A percentile compares a stretch with the other conserved stretches of the same genome.
These are phyloP conservation scores for Auricularia sp. DNA, from an alignment of 768 basidiomycete species.

Conservation along the genomic window DNA sequence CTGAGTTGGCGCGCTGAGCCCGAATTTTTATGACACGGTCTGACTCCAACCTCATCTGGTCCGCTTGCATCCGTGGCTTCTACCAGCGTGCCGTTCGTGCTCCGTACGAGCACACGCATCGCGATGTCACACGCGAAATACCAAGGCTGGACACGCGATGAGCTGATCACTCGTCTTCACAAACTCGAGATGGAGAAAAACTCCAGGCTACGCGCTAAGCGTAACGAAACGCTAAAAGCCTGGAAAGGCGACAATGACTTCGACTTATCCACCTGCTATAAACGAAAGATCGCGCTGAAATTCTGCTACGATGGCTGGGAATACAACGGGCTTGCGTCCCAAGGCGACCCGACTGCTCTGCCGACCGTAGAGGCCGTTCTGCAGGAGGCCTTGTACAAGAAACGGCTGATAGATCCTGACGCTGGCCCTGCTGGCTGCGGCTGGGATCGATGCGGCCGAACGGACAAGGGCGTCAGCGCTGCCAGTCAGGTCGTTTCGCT, in stretches of 20 bases:
- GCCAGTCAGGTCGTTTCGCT: slow-evolving; percentile 89
- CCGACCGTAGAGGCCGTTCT: slow-evolving; percentile 89
- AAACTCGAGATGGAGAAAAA: slow-evolving; percentile 37
- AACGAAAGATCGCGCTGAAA: slow-evolving; percentile 86
- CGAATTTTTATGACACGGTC: no score
- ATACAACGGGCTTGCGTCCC: slow-evolving; percentile 84
- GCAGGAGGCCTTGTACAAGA: slow-evolving; percentile 67
- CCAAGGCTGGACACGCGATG: slow-evolving; percentile 52
- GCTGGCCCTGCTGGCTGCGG: slow-evolving; percentile 76
- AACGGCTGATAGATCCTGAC: slow-evolving; percentile 64
- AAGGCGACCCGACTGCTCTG: slow-evolving; percentile 55
- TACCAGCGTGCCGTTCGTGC: not conserved
- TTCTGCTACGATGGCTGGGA: slow-evolving; percentile 91
- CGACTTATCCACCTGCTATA: slow-evolving; percentile 56
- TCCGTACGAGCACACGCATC: not conserved
- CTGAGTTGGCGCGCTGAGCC: no score
- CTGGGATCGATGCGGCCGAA: slow-evolving; percentile 87
- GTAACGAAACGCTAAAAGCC: slow-evolving; percentile 7
- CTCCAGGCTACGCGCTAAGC: slow-evolving; percentile 7
- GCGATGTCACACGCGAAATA: slow-evolving; percentile 22
- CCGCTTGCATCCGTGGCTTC: not conserved
- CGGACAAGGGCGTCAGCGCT: slow-evolving; percentile 90
- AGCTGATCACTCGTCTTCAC: slow-evolving; percentile 56
- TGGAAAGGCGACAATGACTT: slow-evolving; percentile 33
- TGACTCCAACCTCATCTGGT: not conserved